A percentile compares a stretch with the other conserved stretches of the same genome.
phyloP scores from a whole-genome alignment of 2,329 filamentous ascomycete species.

The Ceratocystis harringtonii region DNA sequence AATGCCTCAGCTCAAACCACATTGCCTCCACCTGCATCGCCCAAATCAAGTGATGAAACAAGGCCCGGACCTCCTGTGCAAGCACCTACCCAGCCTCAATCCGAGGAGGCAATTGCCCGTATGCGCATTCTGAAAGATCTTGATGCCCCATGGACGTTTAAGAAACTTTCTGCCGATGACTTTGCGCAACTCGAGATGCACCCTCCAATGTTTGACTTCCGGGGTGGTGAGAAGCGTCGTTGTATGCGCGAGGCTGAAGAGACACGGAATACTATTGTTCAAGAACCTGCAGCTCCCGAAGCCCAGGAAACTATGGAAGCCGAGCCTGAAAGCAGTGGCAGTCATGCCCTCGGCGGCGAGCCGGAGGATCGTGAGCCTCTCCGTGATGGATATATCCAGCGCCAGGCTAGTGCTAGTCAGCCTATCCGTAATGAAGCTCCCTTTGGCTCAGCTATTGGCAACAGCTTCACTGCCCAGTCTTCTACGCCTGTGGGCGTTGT shows the following conservation, averaged over 20 bases:
- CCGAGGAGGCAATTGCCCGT: not conserved
- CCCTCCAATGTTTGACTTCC: slow-evolving; percentile 68
- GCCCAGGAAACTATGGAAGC: slow-evolving; percentile 46
- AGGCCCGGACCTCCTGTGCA: slow-evolving; percentile 9
- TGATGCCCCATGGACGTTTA: slow-evolving; percentile 19
- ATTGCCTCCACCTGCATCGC: not conserved
- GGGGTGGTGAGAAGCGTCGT: slow-evolving; percentile 68
- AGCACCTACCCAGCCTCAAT: not conserved
- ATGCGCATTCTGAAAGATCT: slow-evolving; percentile 14
- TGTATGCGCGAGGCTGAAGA: slow-evolving; percentile 53
- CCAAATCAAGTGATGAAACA: slow-evolving; percentile 6
- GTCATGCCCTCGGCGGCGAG: slow-evolving; percentile 79
- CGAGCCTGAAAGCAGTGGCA: slow-evolving; percentile 64
- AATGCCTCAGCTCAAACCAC: not conserved
- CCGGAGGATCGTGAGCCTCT: slow-evolving; percentile 61
- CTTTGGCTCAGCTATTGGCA: slow-evolving; percentile 37
- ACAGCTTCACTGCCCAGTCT: slow-evolving; percentile 34
- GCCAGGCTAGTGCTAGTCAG: slow-evolving; percentile 50
- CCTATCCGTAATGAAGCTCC: slow-evolving; percentile 56
- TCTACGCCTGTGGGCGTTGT: slow-evolving; percentile 40
- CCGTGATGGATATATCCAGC: slow-evolving; percentile 40
- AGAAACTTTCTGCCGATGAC: slow-evolving; percentile 17
- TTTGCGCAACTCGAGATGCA: slow-evolving; percentile 20
- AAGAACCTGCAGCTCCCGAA: slow-evolving; percentile 33
- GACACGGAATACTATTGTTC: slow-evolving; percentile 32